Base-by-base conservation (phyloP, 148 eudicot species). In the Dianthus caryophyllus region DNA sequence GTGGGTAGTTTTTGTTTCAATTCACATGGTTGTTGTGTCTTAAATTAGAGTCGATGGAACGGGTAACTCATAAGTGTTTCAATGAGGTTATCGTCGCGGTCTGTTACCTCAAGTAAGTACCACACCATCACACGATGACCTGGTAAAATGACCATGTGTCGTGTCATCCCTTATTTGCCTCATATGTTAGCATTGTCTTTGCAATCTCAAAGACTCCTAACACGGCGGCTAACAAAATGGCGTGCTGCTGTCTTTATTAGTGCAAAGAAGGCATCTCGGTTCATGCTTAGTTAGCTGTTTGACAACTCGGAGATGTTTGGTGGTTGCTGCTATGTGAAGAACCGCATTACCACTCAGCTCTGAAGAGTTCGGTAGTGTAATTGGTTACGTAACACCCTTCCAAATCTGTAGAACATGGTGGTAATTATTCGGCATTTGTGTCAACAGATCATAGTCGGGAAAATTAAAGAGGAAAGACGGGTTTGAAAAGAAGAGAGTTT, bases 101-200 rank as follows among this genome's bases (percentile, higher is more conserved):
- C 51, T 1, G 75, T 65, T 20, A 65, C 64, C 5, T 8, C 9
- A 5, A 65, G 70, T 8, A 73, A 66, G 43, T 73, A 66, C 59
- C 71, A 24, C 3, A 66, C 76, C 76, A 73, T 73, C 6, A 25
- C 13, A 21, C 51, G 57, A 17, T 66, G n/a, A n/a, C 76, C 0
- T n/a, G n/a, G n/a, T n/a, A n/a, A n/a, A 73, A 50, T 66, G 66
- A 66, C 76, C 71, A 73, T 73, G 69, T 57, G 46, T 31, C 71
- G 71, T 14, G 61, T 74, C 77, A 74, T 62, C 63, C 72, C 68
- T 22, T 67, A 53, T 51, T 52, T 74, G 9, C 77, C 72, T n/a
- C n/a, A n/a, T n/a, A n/a, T n/a, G n/a, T n/a, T n/a, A n/a, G 72
- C 53, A 74, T 24, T 2, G 21, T 52, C 49, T 52, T 33, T 33